Percentiles rank a stretch among this genome's conserved stretches.
These are phyloP conservation scores for Cladorrhinum sp. DNA, from an alignment of 2,329 filamentous ascomycete genomes.

Conservation along the genomic window DNA sequence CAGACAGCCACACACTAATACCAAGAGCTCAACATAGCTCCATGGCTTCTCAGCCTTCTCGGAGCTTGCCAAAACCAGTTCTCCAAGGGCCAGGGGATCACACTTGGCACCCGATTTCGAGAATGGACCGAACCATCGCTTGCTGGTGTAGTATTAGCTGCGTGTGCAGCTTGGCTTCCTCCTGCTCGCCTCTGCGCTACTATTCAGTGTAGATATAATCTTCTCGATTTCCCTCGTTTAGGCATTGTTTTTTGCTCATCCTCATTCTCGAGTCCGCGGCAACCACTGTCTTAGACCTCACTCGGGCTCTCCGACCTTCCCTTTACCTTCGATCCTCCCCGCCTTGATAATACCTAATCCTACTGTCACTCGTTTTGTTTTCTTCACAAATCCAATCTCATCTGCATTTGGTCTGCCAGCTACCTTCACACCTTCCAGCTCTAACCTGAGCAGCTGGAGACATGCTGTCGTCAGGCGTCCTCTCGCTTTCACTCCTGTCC, in stretches of 20 bases:
- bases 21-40: conserved; percentile 1
- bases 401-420: neutral
- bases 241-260: neutral
- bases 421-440: neutral
- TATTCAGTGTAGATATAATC: conserved; percentile 1
- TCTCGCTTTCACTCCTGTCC: conserved; percentile 18
- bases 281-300: neutral
- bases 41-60: neutral
- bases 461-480: conserved; percentile 18
- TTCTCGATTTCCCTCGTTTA: neutral
- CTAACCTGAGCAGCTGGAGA: neutral
- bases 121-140: neutral
- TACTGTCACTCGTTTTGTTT: neutral
- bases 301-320: neutral
- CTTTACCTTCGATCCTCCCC: neutral
- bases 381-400: neutral
- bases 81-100: neutral
- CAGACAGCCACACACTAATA: conserved; percentile 4
- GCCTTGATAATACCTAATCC: conserved; percentile 6
- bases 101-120: conserved; percentile 5
- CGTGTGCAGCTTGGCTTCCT: neutral
- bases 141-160: conserved; percentile 2
- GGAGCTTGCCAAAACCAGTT: neutral
- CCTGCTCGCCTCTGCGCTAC: conserved; percentile 3
- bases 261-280: neutral